These are phyloP conservation scores for Umbilicus rupestris DNA, from an alignment of 164 flowering plant species.

Conservation along the genomic window DNA sequence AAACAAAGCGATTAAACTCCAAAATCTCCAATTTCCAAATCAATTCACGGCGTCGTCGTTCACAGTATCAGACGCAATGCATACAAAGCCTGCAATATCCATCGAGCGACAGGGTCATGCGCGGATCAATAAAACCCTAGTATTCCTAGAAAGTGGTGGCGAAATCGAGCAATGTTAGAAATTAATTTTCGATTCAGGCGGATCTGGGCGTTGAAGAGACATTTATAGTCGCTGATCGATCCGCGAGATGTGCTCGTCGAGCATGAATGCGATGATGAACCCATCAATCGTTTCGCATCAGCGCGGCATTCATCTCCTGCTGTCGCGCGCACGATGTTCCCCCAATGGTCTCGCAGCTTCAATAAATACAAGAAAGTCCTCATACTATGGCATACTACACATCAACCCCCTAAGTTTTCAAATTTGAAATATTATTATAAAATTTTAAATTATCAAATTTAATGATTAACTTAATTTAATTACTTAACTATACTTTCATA, in stretches of 20 bases:
- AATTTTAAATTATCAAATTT: too few relatives aligned
- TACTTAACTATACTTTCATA: too few relatives aligned
- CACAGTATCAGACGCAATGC: neutral
- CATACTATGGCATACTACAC: too few relatives aligned
- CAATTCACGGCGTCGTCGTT: neutral
- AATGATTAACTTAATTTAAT: too few relatives aligned
- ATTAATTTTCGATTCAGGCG: neutral
- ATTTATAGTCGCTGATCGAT: neutral
- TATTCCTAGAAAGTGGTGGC: neutral
- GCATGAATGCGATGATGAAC: neutral
- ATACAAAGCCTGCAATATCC: neutral
- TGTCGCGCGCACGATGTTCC: neutral
- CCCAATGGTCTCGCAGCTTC: neutral
- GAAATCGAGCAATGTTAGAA: neutral
- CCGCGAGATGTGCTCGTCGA: neutral
- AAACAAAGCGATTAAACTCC: neutral
- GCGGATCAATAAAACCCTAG: neutral
- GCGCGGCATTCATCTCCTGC: constrained; percentile 3
- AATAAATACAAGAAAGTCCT: neutral
- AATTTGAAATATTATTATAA: too few relatives aligned
- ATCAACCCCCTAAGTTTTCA: too few relatives aligned
- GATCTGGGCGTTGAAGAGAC: constrained; percentile 7
- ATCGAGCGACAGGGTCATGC: neutral
- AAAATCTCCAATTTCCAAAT: neutral
- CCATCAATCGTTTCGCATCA: neutral